Conservation (phyloP, 73 alveolate genomes). For the Halteria grandinella region DNA sequence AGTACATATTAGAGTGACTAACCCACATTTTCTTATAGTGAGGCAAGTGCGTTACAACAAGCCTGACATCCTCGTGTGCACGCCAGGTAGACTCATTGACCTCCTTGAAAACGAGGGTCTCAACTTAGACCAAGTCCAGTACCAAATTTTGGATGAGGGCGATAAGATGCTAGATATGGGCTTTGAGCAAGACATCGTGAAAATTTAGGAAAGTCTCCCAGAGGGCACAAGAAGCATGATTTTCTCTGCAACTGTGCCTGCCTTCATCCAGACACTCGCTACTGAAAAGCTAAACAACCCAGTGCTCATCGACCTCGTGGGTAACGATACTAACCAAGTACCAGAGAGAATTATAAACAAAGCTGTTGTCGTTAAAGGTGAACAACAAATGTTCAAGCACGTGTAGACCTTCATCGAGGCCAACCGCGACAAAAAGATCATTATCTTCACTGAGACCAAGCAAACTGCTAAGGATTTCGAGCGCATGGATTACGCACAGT, state of each 20-base stretch:
- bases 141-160: conserved; percentile 90
- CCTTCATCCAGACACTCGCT: conserved; percentile 77
- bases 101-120: conserved; percentile 74
- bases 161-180: conserved; percentile 96
- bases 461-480: conserved; percentile 79
- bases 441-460: conserved; percentile 84
- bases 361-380: conserved; percentile 38
- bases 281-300: conserved; percentile 80
- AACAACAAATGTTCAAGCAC: conserved; percentile 27
- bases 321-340: conserved; percentile 64
- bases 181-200: conserved; percentile 83
- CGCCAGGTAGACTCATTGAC: conserved; percentile 94
- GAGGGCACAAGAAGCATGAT: conserved; percentile 75
- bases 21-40: neutral
- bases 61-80: conserved; percentile 83
- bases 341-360: conserved; percentile 63
- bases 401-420: neutral
- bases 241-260: conserved; percentile 93
- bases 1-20: conserved; percentile 37
- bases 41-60: conserved; percentile 32
- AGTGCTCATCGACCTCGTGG: conserved; percentile 73
- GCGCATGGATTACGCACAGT: conserved; percentile 55
- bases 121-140: conserved; percentile 67
- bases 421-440: conserved; percentile 51
- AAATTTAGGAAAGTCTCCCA: conserved; percentile 68